Base-by-base conservation (phyloP, 768 basidiomycete genomes). In the Leccinum arenicola region DNA sequence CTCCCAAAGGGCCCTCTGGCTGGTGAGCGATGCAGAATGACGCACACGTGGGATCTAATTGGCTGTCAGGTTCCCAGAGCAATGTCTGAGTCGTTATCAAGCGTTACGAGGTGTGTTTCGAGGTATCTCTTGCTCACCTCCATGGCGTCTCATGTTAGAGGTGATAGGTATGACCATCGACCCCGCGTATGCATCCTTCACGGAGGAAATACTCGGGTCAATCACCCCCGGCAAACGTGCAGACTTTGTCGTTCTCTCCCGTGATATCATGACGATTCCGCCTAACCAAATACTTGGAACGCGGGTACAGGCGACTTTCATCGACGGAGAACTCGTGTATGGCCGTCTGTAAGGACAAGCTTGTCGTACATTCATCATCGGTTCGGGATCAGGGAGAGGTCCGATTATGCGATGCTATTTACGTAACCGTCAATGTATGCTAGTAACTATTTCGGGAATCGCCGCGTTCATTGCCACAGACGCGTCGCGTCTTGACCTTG, bases 181-280 rank as follows among this genome's bases (percentile, higher is more conserved):
- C 66, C 84, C 91, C 7, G 93, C 93, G 0, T 94, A 89, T 70
- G 93, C 95, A 15, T 88, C 89, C 0, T 95, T 95, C 74, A 84
- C 84, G 0, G 91, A 93, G 64, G 68, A 80, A 45, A 74, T 67
- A 3, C 78, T 91, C 9, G 95, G 95, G n/a, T 90, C 90, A 4
- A 79, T 97, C 40, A 81, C 82, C 43, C 72, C 80, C 1, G 93
- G 93, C 17, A 94, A 93, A 68, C 78, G 82, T 31, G 95, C 93
- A 6, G 95, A 98, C 72, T 91, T 87, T 64, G 86, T 90, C n/a
- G 77, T 97, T 15, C 79, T 95, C 59, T 89, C 89, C 6, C 84
- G 84, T 60, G 87, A 97, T 70, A 88, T 96, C 62, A 89, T 95
- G 87, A 74, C 74, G 14, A 72, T 93, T 12, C 78, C 84, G 3